A percentile compares a stretch with the other conserved stretches of the same genome.
These are phyloP conservation scores for Aschersonia sp. DNA, from an alignment of 2,329 filamentous ascomycete genomes.

Conservation along the genomic window DNA sequence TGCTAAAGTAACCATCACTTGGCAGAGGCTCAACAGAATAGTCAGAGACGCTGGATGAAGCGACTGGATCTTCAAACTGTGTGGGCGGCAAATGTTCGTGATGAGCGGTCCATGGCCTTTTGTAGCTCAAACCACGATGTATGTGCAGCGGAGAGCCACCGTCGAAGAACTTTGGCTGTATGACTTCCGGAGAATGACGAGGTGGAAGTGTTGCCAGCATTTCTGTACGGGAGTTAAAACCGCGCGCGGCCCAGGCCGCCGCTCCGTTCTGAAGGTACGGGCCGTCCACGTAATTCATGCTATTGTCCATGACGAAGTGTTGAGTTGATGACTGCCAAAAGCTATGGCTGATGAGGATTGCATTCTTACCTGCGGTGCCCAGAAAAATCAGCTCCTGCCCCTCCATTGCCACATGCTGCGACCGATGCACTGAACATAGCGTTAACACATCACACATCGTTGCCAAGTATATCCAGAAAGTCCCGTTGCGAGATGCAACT, in stretches of 20 bases:
- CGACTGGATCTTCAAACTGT: conserved; percentile 43
- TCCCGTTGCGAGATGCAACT: neutral
- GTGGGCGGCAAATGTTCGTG: conserved; percentile 41
- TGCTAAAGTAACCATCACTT: conserved; percentile 21
- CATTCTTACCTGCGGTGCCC: conserved; percentile 22
- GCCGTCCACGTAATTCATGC: conserved; percentile 26
- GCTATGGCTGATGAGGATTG: neutral
- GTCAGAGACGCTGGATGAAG: conserved; percentile 45
- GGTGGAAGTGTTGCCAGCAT: neutral
- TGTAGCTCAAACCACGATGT: conserved; percentile 21
- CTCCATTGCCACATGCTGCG: conserved; percentile 16
- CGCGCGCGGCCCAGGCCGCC: conserved; percentile 11
- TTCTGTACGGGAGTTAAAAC: conserved; percentile 24
- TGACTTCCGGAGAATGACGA: neutral
- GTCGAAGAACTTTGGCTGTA: conserved; percentile 20
- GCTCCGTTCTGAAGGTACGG: conserved; percentile 14
- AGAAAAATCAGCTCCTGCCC: conserved; percentile 21
- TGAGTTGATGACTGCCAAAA: no score
- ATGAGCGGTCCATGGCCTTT: conserved; percentile 20
- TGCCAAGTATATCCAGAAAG: no score
- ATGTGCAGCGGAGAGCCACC: conserved; percentile 15
- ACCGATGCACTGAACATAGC: conserved; percentile 11
- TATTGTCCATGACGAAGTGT: conserved; percentile 13
- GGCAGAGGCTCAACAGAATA: conserved; percentile 40
- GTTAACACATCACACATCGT: neutral